A percentile compares a stretch with the other conserved stretches of the same genome.
Evolutionary conservation across 163 green algal genomes (phyloP).

Genomic region (Volvox carteri): DNA sequence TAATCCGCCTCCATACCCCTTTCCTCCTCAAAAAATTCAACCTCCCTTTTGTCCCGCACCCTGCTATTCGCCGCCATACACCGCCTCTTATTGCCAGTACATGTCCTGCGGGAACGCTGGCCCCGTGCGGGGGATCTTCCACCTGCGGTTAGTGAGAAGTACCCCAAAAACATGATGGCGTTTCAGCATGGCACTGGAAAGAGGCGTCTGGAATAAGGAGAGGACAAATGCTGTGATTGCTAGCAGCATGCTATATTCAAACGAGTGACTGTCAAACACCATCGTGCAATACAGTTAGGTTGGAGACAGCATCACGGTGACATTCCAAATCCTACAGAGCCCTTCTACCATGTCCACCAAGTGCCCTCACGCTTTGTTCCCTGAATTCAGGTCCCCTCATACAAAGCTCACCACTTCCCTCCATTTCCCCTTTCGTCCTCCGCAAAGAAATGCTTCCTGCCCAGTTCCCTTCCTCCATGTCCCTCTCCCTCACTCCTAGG

Average conservation of each 20-base stretch:
- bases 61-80: too few species aligned
- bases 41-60: too few species aligned
- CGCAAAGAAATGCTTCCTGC: neutral
- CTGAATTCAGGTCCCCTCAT: too few species aligned
- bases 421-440: neutral
- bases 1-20: too few species aligned
- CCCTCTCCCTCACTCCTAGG: neutral
- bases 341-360: too few species aligned
- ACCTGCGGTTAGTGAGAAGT: conserved; percentile 52
- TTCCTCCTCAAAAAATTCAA: too few species aligned
- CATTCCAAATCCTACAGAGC: neutral
- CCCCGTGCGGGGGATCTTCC: conserved; percentile 72
- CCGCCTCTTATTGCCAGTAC: conserved; percentile 68
- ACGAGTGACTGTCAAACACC: too few species aligned
- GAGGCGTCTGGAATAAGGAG: neutral
- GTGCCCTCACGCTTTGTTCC: too few species aligned
- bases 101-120: conserved; percentile 78
- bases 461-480: neutral
- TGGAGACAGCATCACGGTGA: neutral
- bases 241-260: neutral
- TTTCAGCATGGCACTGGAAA: neutral
- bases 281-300: neutral
- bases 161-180: neutral
- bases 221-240: neutral
- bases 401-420: too few species aligned